Evolutionary conservation across 495 filamentous ascomycete genomes (phyloP).

Genomic region (Penicillium egyptiacum): DNA sequence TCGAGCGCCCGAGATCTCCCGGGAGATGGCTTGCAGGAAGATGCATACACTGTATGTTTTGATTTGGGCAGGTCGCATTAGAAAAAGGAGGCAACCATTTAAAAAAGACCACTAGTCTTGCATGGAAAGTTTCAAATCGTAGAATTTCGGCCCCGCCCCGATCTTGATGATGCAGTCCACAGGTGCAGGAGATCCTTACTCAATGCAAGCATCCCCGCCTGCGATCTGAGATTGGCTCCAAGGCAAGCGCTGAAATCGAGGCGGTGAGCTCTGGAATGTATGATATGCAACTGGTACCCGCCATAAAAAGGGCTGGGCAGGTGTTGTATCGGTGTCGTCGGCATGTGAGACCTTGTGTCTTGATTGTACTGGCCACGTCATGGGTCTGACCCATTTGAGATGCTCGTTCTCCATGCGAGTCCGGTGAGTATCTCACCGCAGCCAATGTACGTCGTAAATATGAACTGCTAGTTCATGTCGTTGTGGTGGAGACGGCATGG

Average conservation of each 20-base stretch:
- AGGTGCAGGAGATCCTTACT: conserved; percentile 14
- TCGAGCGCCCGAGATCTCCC: conserved; percentile 8
- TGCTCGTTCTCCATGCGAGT: background rate
- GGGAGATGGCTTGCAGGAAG: conserved; percentile 5
- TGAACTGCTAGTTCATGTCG: background rate
- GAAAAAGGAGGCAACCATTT: background rate
- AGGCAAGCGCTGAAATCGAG: conserved; percentile 7
- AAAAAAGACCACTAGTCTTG: background rate
- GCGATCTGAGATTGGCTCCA: conserved; percentile 19
- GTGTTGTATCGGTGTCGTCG: background rate
- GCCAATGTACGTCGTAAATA: background rate
- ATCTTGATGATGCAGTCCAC: conserved; percentile 16
- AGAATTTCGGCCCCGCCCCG: conserved; percentile 10
- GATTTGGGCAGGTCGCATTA: background rate
- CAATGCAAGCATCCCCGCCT: conserved; percentile 8
- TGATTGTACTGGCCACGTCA: background rate
- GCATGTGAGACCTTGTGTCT: conserved; percentile 1
- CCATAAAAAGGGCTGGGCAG: background rate
- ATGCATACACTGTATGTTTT: background rate
- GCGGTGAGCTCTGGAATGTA: conserved; percentile 20
- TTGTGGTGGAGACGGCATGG: background rate
- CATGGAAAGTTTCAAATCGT: conserved; percentile 7
- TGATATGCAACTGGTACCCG: background rate
- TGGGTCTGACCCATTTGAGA: background rate
- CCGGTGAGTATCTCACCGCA: background rate